Conservation (phyloP, 75 land plant genomes). For the Pinus tabuliformis region DNA sequence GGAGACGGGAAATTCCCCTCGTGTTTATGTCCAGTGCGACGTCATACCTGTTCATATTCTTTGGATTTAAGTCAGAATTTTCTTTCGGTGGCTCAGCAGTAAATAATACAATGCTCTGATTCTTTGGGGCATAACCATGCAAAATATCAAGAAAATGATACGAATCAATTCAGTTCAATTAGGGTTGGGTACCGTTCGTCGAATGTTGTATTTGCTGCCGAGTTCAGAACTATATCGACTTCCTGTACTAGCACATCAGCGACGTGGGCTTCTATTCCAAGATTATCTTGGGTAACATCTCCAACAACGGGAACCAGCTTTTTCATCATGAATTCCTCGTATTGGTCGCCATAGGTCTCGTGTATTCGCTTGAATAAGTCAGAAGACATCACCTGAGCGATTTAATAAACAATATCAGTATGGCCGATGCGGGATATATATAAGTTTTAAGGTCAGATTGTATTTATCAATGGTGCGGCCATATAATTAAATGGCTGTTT, state of each 20-base stretch:
- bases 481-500: too few species aligned
- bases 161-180: not conserved
- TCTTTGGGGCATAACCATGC: too few species aligned
- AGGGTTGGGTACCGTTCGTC: constrained; percentile 66
- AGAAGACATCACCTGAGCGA: constrained; percentile 49
- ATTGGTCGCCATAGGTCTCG: constrained; percentile 56
- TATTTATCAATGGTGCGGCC: too few species aligned
- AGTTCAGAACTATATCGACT: constrained; percentile 77
- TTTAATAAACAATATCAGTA: not conserved
- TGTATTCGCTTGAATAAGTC: constrained; percentile 60
- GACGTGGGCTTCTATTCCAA: constrained; percentile 50
- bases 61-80: not conserved
- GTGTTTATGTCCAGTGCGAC: constrained; percentile 83
- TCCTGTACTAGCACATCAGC: constrained; percentile 34
- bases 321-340: constrained; percentile 57
- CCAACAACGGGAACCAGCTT: constrained; percentile 83
- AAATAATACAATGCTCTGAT: not conserved
- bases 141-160: not conserved
- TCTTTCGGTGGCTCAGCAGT: too few species aligned
- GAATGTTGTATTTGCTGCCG: constrained; percentile 95
- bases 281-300: constrained; percentile 42
- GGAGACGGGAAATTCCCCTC: constrained; percentile 56
- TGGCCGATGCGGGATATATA: too few species aligned
- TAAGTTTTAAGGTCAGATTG: too few species aligned
- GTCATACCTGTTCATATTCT: constrained; percentile 61